Evolutionary conservation across 257 asterid species (phyloP), one percentile per base, ranked within the genome.

Genomic region (Nicotiana noctiflora): DNA sequence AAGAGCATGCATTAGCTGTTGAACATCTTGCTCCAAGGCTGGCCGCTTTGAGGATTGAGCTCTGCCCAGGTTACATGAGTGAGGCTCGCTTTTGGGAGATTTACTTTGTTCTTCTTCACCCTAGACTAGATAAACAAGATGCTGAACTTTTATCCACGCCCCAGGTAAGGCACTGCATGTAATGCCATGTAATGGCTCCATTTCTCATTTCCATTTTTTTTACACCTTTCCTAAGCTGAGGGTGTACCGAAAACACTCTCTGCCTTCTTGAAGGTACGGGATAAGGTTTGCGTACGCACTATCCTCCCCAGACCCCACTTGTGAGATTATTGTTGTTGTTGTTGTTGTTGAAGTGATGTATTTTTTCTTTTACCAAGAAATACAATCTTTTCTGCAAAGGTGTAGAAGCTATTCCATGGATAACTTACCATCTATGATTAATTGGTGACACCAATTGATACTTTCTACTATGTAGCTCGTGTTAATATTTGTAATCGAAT

Each of bases 1-100:
- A 95, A 89, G 99, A 95, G 80, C 98, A 93, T 59, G 98, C 97
- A 32, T 86, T 93, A 80, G 97, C 99, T 75, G 93, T 95, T 40
- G 99, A 95, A 76, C 90, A 80, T 60, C 89, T 91, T 79, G 94
- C 89, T 80, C 99, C 99, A 7, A 83, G 90, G 84, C 88, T 95
- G 82, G 91, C 98, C 84, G 93, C 97, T 63, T 81, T 95, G 79
- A 86, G 97, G 91, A 88, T 91, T 80, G 95, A 93, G 84, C 95
- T 95, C 82, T 95, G 97, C 89, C 99, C 99, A 70, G 93, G 87
- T 83, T 86, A 87, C 86, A 95, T 95, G 90, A 91, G 92, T 80
- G 99, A 95, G 79, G 87, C 83, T 88, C 82, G 88, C 85, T 95
- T 95, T 87, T 95, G 99, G 98, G 91, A 84, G 93, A 93, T 95